Percentiles rank a stretch among this genome's conserved stretches.
phyloP scores from a whole-genome alignment of 345 rosid genomes.

The Firmiana major region DNA sequence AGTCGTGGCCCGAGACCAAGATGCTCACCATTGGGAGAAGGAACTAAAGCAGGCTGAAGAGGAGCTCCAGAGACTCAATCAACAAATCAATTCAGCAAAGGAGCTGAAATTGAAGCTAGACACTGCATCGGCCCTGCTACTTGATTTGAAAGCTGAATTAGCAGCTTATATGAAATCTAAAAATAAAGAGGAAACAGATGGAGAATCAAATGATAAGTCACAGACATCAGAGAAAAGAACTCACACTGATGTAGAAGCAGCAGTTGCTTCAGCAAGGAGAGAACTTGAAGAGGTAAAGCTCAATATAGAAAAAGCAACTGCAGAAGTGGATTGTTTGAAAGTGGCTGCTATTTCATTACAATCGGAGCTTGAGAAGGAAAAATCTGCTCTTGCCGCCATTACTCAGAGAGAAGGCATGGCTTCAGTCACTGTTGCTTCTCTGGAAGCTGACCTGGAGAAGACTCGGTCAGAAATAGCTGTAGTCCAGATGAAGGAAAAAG shows the following conservation, averaged over 20 bases:
- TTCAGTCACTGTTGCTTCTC: conserved; percentile 65
- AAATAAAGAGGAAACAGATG: conserved; percentile 38
- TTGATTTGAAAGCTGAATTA: conserved; percentile 75
- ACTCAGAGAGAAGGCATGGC: conserved; percentile 88
- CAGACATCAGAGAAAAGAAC: conserved; percentile 34
- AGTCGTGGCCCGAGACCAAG: conserved; percentile 75
- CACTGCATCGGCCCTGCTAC: conserved; percentile 56
- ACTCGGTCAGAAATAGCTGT: conserved; percentile 55
- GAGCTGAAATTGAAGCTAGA: conserved; percentile 71
- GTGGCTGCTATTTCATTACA: conserved; percentile 59
- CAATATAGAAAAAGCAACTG: conserved; percentile 69
- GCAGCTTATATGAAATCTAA: conserved; percentile 65
- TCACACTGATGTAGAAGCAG: conserved; percentile 51
- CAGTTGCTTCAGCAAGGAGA: conserved; percentile 68
- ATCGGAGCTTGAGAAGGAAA: conserved; percentile 64
- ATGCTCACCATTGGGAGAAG: conserved; percentile 76
- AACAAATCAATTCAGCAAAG: conserved; percentile 61
- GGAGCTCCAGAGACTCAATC: conserved; percentile 61
- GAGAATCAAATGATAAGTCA: conserved; percentile 17
- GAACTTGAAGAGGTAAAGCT: conserved; percentile 79
- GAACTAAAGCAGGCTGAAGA: conserved; percentile 80
- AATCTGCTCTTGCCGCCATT: conserved; percentile 44
- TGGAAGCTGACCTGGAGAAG: conserved; percentile 68
- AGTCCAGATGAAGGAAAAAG: conserved; percentile 60
- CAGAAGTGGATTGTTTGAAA: conserved; percentile 66